Evolutionary conservation across 441 rosid genomes (phyloP).

Genomic region (Flueggea neowawraea): DNA sequence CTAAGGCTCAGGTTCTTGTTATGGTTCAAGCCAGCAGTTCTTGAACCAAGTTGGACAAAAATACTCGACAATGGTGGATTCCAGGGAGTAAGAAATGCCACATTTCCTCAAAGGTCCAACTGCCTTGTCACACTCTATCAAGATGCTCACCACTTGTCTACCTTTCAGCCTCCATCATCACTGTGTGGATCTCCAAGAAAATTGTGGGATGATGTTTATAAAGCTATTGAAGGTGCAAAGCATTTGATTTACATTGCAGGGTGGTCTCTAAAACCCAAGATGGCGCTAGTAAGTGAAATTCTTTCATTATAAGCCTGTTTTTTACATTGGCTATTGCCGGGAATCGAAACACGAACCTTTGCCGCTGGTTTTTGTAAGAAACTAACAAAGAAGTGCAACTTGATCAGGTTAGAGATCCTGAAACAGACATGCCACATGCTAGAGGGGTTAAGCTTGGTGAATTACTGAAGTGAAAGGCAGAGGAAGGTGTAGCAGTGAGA

Average conservation of each 20-base stretch:
- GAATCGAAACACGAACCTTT: too few species aligned
- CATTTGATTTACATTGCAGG: constrained; percentile 79
- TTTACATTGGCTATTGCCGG: too few species aligned
- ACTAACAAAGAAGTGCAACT: too few species aligned
- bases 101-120: constrained; percentile 73
- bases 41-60: constrained; percentile 57
- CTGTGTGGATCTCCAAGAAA: constrained; percentile 43
- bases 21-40: constrained; percentile 81
- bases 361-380: too few species aligned
- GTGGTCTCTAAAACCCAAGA: constrained; percentile 86
- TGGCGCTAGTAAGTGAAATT: constrained; percentile 48
- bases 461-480: constrained; percentile 60
- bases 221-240: constrained; percentile 74
- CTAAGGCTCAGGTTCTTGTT: constrained; percentile 60
- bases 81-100: constrained; percentile 58
- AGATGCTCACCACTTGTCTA: too few species aligned
- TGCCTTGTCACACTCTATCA: constrained; percentile 72
- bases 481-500: constrained; percentile 87
- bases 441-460: constrained; percentile 70
- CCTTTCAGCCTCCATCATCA: constrained; percentile 50
- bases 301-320: background rate
- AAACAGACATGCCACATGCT: constrained; percentile 59
- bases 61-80: constrained; percentile 34
- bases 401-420: constrained; percentile 55
- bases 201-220: constrained; percentile 82